phyloP scores from a whole-genome alignment of 2,329 filamentous ascomycete genomes.

The Colletotrichum chrysophilum region DNA sequence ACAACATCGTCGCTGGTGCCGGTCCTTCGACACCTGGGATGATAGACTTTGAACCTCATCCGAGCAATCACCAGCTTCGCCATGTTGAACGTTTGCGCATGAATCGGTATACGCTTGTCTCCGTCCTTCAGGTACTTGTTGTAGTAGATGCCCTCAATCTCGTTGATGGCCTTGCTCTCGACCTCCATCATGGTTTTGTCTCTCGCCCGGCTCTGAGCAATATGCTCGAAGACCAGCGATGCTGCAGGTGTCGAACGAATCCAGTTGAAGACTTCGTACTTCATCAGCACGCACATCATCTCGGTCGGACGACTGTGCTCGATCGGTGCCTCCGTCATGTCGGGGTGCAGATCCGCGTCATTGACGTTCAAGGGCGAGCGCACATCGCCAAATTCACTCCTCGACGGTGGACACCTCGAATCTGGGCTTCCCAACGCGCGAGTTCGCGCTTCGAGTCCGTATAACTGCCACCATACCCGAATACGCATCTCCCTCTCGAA shows the following conservation, averaged over 20 bases:
- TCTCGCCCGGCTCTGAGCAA: background rate
- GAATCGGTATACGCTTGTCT: conserved; percentile 33
- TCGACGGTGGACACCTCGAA: background rate
- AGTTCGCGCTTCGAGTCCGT: conserved; percentile 23
- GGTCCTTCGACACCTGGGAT: conserved; percentile 26
- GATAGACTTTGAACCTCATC: conserved; percentile 33
- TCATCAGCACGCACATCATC: conserved; percentile 49
- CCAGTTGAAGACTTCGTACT: conserved; percentile 33
- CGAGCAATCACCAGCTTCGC: conserved; percentile 28
- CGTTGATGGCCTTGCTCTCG: conserved; percentile 28
- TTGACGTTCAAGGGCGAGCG: conserved; percentile 62
- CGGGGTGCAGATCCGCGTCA: conserved; percentile 56
- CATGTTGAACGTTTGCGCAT: conserved; percentile 27
- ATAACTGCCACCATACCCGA: conserved; percentile 32
- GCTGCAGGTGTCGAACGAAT: conserved; percentile 27
- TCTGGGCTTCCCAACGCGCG: conserved; percentile 15
- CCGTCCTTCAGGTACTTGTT: conserved; percentile 25
- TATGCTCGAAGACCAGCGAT: conserved; percentile 23
- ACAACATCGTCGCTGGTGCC: background rate
- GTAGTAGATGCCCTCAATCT: conserved; percentile 29
- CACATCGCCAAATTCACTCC: conserved; percentile 35
- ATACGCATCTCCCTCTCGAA: conserved; percentile 33
- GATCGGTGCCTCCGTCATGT: conserved; percentile 49
- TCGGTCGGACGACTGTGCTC: conserved; percentile 58
- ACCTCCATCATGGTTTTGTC: conserved; percentile 13